Base-by-base conservation (phyloP, 139 green algal species). In the Auxenochlorella pyrenoidosa region DNA sequence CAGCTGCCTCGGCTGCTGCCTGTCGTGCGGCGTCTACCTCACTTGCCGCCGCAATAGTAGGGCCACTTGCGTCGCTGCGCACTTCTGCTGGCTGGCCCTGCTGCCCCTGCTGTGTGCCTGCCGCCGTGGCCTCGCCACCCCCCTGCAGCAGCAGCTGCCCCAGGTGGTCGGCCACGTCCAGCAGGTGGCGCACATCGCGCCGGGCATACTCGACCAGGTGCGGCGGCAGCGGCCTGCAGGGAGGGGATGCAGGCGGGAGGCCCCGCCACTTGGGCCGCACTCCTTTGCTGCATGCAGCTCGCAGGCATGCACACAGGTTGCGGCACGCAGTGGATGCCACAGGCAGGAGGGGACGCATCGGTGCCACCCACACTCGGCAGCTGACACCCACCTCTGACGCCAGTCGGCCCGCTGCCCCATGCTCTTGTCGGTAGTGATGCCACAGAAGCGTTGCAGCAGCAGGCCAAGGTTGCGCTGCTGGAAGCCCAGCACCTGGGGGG, bases 131-230 rank as follows among this genome's bases (percentile, higher is more conserved):
- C 24, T 59, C 4, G 1, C 21, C 34, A 21, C n/a, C 54, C 18
- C 38, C 51, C n/a, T 36, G 51, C 15, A 82, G 30, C 68, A 96
- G 90, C 86, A 94, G 84, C 58, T 85, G 5, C 1, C 83, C 78
- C 86, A 97, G 86, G 47, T 66, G 30, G 32, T 92, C 90, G 1
- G 93, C 93, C 4, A 98, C 90, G 77, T 93, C 89, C 63, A 94
- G 88, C 85, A 98, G 90, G 89, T 94, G 96, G 75, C 94, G 93
- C 51, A 95, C 95, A 83, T 98, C 96, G 12, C 72, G 58, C 3
- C 89, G 87, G 0, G 95, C 96, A 87, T 98, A 98, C 18, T 87
- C 41, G 75, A 95, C 66, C 76, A 96, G 88, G 54, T 79, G 40
- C 10, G 70, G 32, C 8, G 93, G 86, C 34, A 98, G 93, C 4